Evolutionary conservation across 2,329 filamentous ascomycete species (phyloP), one percentile per base, ranked within the genome.

Genomic region (Monilinia aucupariae): DNA sequence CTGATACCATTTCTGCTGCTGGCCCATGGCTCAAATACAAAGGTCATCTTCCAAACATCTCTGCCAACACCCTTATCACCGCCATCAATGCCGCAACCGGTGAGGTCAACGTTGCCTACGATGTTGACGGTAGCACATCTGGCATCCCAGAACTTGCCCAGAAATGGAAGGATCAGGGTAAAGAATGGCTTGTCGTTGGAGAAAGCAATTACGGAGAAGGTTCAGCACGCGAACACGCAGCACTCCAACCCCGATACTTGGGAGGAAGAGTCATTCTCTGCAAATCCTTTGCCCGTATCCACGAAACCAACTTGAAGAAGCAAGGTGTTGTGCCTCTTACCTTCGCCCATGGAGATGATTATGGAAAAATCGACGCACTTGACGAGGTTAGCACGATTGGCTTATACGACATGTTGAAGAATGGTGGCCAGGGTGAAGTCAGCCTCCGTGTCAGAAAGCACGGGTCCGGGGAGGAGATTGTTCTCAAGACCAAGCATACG

Each of bases 11-110:
- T 77, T 97, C 92, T 45, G 93, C 93, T 41, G 93, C 93, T 0
- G 93, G 93, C 7, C 93, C 93, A 20, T 97, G 93, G 93, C 85
- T 99, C 70, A 97, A 97, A 79, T 99, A 97, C 85, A 97, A 97
- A 82, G 94, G 94, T 67, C 94, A 99, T 77, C 85, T 99, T 67
- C 91, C 94, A 76, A 99, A 99, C 81, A 99, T 99, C 76, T 90
- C 88, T 70, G 91, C 91, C 74, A 99, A 99, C 83, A 99, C 94
- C 2, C 85, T 99, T 68, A 97, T 97, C 78, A 94, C 92, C 61
- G 94, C 94, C 65, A 83, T 92, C 74, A 97, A 97, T 76, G 92
- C 90, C 50, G 91, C 90, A 66, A 99, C 93, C 0, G 89, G 88
- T 70, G 92, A 96, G 77, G 92, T 94, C 68, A 97, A 97, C 76